Evolutionary conservation across 1,139 yeast genomes (phyloP), one percentile per base, ranked within the genome.

Genomic region (Debaryomyces udenii): DNA sequence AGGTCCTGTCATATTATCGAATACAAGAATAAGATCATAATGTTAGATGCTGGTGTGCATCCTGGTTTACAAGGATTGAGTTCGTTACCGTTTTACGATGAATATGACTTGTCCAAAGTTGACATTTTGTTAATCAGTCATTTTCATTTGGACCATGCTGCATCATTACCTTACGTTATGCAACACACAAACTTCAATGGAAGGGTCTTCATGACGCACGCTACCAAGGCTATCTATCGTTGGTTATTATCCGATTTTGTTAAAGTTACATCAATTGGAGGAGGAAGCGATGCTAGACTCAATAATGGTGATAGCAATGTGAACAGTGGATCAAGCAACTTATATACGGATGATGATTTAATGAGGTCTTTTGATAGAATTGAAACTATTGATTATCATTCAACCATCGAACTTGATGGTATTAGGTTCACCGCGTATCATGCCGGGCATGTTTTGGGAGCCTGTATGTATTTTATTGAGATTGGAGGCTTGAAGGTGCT

Each of bases 391-490:
- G 99, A 93, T 62, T 93, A 86, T 63, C 99, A 93, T 64, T 89
- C 97, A 4, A 93, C 99, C 0, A 79, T 90, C 56, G 98, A 93
- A 55, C 86, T 91, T 31, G 94, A 86, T 42, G 99, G 99, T 38
- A 84, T 94, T 44, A 75, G 95, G 56, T 93, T 93, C 67, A 94
- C 99, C 1, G 99, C 99, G 3, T 94, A 86, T 62, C 99, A 93
- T 66, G 99, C 99, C 3, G 99, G 99, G 11, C 99, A 93, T 74
- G 99, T 93, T 14, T 72, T 93, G 38, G 99, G 99, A 39, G 98
- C 99, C 10, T 97, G 99, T 27, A 93, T 93, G 98, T 93, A 85
- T 61, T 83, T 93, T 51, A 80, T 93, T 37, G 99, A 93, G 61
- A 86, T 94, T 54, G 97, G 96, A 6, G 98, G 98, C 0, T 70